phyloP scores from a whole-genome alignment of 139 green algal species.

The Dunaliella primolecta region DNA sequence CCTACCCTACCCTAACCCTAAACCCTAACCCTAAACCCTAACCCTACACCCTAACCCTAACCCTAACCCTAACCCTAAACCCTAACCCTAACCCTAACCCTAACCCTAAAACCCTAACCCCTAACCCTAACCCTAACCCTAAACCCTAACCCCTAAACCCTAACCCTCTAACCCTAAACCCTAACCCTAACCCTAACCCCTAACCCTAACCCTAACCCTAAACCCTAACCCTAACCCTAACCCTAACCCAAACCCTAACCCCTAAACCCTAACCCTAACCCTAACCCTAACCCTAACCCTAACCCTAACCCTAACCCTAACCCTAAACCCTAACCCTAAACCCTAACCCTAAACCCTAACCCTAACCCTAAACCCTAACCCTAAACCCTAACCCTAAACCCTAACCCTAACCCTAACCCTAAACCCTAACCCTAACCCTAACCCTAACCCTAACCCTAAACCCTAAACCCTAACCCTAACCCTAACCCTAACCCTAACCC shows the following conservation, averaged over 20 bases:
- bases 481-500: not conserved
- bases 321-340: not conserved
- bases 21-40: not conserved
- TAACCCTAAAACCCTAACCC: no score
- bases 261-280: constrained; percentile 2
- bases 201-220: no score
- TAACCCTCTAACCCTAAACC: no score
- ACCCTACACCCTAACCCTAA: not conserved
- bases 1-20: no score
- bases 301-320: not conserved
- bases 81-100: not conserved
- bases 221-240: constrained; percentile 3
- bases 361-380: not conserved
- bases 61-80: not conserved
- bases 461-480: constrained; percentile 1
- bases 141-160: no score
- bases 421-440: constrained; percentile 1
- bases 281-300: constrained; percentile 1
- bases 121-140: no score
- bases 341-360: not conserved
- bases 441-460: not conserved
- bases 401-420: constrained; percentile 1
- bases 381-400: not conserved
- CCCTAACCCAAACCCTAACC: no score
- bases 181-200: no score